Evolutionary conservation across 768 basidiomycete genomes (phyloP).

Genomic region (Trametopsis cervina): DNA sequence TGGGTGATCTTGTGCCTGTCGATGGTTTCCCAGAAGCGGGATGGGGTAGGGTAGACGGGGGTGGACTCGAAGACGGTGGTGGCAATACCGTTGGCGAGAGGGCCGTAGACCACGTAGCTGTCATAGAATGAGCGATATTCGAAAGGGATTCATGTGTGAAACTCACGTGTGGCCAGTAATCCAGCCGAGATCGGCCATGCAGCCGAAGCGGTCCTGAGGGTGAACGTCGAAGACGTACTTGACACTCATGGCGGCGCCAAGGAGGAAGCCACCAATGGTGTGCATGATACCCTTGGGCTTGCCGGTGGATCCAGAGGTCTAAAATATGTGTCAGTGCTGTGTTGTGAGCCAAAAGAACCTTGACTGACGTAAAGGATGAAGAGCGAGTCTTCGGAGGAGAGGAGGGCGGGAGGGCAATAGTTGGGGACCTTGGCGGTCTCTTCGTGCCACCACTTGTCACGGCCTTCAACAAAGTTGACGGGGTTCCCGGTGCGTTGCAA

Average conservation of each 20-base stretch:
- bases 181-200: constrained; percentile 99
- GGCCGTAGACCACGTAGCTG: constrained; percentile 91
- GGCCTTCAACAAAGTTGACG: constrained; percentile 71
- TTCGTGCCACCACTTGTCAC: constrained; percentile 97
- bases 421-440: constrained; percentile 74
- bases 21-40: constrained; percentile 94
- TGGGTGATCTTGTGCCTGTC: constrained; percentile 90
- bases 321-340: not conserved
- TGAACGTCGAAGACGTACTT: constrained; percentile 98
- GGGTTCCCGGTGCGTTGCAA: constrained; percentile 79
- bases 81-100: constrained; percentile 73
- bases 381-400: constrained; percentile 87
- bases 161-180: constrained; percentile 87
- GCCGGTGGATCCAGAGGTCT: constrained; percentile 92
- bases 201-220: constrained; percentile 87
- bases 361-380: constrained; percentile 93
- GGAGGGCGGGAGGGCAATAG: constrained; percentile 83
- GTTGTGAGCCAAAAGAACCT: not conserved
- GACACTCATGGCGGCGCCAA: constrained; percentile 84
- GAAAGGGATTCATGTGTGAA: not conserved
- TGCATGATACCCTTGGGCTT: constrained; percentile 97
- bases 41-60: constrained; percentile 92
- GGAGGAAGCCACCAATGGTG: constrained; percentile 82
- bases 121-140: not conserved
- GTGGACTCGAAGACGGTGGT: constrained; percentile 93